Conservation (phyloP, 2,329 filamentous ascomycete species). For the Rosellinia necatrix region DNA sequence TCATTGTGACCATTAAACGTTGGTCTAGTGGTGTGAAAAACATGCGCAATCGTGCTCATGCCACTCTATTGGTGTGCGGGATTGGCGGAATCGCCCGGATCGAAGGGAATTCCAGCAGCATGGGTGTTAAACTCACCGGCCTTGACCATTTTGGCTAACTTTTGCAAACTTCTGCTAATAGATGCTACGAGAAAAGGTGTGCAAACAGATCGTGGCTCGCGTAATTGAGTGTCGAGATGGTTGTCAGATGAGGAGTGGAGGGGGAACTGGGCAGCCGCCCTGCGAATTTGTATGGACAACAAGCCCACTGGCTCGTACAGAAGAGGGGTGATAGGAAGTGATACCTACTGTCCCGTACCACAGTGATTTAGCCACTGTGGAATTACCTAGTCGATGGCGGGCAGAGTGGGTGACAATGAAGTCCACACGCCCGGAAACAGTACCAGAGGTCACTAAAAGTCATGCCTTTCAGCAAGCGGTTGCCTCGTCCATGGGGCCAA, state of each 20-base stretch:
- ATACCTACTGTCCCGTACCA: slow-evolving; percentile 2
- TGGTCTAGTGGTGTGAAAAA: slow-evolving; percentile 46
- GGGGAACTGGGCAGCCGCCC: slow-evolving; percentile 15
- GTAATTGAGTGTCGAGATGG: slow-evolving; percentile 21
- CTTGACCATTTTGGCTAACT: slow-evolving; percentile 92
- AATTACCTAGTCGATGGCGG: neutral
- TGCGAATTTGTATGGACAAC: slow-evolving; percentile 30
- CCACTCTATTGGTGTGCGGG: slow-evolving; percentile 33
- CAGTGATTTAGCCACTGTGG: slow-evolving; percentile 13
- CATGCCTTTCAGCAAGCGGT: too few species aligned
- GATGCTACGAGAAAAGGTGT: slow-evolving; percentile 25
- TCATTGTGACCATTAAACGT: slow-evolving; percentile 48
- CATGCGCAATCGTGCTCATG: slow-evolving; percentile 64
- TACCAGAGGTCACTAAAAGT: neutral
- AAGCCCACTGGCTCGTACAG: slow-evolving; percentile 3
- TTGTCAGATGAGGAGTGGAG: slow-evolving; percentile 19
- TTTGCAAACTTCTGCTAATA: slow-evolving; percentile 39
- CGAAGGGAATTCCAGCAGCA: slow-evolving; percentile 29
- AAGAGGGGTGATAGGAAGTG: slow-evolving; percentile 19
- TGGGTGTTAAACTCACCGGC: slow-evolving; percentile 52
- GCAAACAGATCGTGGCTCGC: slow-evolving; percentile 19
- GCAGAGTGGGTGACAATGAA: too few species aligned
- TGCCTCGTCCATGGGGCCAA: too few species aligned
- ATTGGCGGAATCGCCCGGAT: slow-evolving; percentile 36
- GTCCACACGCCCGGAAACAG: too few species aligned